Evolutionary conservation across 345 rosid species (phyloP), one percentile per base, ranked within the genome.

Genomic region (Gossypium arboreum): DNA sequence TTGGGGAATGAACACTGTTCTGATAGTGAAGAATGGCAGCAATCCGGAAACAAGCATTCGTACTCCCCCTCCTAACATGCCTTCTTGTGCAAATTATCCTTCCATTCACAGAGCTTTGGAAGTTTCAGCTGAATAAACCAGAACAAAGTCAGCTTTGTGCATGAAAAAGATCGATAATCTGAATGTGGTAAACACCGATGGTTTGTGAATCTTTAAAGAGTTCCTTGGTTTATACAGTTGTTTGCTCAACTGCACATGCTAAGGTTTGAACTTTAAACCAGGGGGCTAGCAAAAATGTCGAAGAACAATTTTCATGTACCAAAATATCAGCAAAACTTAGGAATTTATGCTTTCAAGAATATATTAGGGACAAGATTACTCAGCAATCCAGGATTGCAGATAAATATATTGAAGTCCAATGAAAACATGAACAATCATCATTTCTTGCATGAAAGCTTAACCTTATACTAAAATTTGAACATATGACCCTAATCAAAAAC

Each of bases 71-170:
- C 11, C 29, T 12, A 55, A 71, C 34, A 71, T 71, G 74, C 74
- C 74, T 70, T 12, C 44, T 4, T 29, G 73, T 70, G 16, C 12
- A 52, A 24, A 2, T 29, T 27, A 25, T 3, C 29, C 24, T 10
- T 12, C 50, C 51, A 1, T 71, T 56, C 29, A 18, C 29, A 6
- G 12, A 11, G 12, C 27, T 17, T 29, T 5, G 45, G 25, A 54
- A 9, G 9, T 2, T 70, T 29, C 61, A 11, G 58, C 73, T 29
- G 18, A 52, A 70, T 9, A 16, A 52, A 51, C 79, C 92, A 97
- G 92, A 18, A 94, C 96, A 43, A 94, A 94, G 85, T 94, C 97
- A 20, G 98, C 98, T 34, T 34, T 5, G 41, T 34, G 41, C 41
- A 5, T 34, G 41, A 34, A 34, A 34, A 34, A 34, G 39, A 34